A percentile compares a stretch with the other conserved stretches of the same genome.
These are phyloP conservation scores for Eutypella sp. DNA, from an alignment of 2,329 filamentous ascomycete genomes.

Conservation along the genomic window DNA sequence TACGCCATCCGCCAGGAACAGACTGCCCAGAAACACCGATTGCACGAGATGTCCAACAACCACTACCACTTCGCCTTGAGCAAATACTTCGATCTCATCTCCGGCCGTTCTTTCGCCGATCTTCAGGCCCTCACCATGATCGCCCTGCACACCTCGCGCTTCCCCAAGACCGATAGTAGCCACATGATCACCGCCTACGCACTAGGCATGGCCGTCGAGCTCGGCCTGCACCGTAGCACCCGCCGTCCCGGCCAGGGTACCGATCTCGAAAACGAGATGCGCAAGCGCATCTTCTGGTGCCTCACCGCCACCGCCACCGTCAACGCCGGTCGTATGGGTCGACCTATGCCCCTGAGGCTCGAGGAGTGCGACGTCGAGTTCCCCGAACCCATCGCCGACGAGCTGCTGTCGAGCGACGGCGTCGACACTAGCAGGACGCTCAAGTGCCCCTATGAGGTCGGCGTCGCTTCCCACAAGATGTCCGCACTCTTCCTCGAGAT, in stretches of 20 bases:
- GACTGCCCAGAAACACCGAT: slow-evolving; percentile 45
- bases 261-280: slow-evolving; percentile 65
- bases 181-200: slow-evolving; percentile 63
- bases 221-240: slow-evolving; percentile 69
- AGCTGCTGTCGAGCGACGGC: slow-evolving; percentile 60
- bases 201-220: slow-evolving; percentile 65
- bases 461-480: slow-evolving; percentile 60
- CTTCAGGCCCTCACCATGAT: slow-evolving; percentile 72
- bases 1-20: slow-evolving; percentile 61
- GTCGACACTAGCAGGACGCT: slow-evolving; percentile 49
- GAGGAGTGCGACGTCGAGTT: slow-evolving; percentile 77
- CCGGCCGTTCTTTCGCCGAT: slow-evolving; percentile 57
- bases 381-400: slow-evolving; percentile 67
- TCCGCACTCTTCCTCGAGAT: slow-evolving; percentile 66
- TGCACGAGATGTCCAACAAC: slow-evolving; percentile 64
- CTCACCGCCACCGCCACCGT: slow-evolving; percentile 61
- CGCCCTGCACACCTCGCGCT: slow-evolving; percentile 66
- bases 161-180: slow-evolving; percentile 73
- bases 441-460: slow-evolving; percentile 65
- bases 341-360: slow-evolving; percentile 68
- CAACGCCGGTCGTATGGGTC: slow-evolving; percentile 70
- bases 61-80: slow-evolving; percentile 74
- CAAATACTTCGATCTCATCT: slow-evolving; percentile 61
- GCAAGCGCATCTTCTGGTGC: slow-evolving; percentile 75
- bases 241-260: slow-evolving; percentile 43